phyloP scores from a whole-genome alignment of 139 green algal species.

The Chlamydomonas schloesseri region DNA sequence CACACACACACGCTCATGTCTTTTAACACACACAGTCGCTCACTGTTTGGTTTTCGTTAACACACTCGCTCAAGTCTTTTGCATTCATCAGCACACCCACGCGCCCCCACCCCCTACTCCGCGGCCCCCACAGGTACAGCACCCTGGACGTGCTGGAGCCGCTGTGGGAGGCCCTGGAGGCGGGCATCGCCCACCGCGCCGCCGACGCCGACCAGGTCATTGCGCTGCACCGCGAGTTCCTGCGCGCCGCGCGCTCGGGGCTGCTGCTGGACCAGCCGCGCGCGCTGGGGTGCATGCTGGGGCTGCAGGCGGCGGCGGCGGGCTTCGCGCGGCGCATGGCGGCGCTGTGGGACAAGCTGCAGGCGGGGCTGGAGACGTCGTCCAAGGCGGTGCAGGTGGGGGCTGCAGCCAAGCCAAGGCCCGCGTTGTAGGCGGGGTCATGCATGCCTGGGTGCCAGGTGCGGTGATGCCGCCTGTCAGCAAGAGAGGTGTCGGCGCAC shows the following conservation, averaged over 20 bases:
- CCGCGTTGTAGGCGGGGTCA: no score
- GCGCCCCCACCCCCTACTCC: no score
- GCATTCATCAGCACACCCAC: no score
- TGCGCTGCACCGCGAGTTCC: slow-evolving; percentile 74
- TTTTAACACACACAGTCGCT: no score
- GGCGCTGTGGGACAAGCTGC: slow-evolving; percentile 42
- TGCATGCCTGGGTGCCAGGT: no score
- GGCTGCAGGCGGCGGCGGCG: slow-evolving; percentile 19
- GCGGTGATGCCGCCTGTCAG: no score
- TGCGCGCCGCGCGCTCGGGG: slow-evolving; percentile 70
- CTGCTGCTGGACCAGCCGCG: slow-evolving; percentile 62
- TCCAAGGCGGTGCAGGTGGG: slow-evolving; percentile 18
- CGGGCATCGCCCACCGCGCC: slow-evolving; percentile 55
- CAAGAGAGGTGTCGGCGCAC: no score
- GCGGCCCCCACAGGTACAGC: slow-evolving; percentile 71
- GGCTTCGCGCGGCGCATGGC: slow-evolving; percentile 36
- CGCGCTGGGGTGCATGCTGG: slow-evolving; percentile 17
- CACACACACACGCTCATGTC: no score
- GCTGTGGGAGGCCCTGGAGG: slow-evolving; percentile 76
- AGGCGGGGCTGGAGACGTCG: slow-evolving; percentile 29
- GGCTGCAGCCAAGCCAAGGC: no score
- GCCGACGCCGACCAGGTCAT: slow-evolving; percentile 81
- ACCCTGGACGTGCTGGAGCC: slow-evolving; percentile 91
- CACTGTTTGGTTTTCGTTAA: no score
- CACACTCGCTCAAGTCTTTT: no score